A percentile compares a stretch with the other conserved stretches of the same genome.
These are phyloP conservation scores for Chara braunii DNA, from an alignment of 139 green algal species.

Conservation along the genomic window DNA sequence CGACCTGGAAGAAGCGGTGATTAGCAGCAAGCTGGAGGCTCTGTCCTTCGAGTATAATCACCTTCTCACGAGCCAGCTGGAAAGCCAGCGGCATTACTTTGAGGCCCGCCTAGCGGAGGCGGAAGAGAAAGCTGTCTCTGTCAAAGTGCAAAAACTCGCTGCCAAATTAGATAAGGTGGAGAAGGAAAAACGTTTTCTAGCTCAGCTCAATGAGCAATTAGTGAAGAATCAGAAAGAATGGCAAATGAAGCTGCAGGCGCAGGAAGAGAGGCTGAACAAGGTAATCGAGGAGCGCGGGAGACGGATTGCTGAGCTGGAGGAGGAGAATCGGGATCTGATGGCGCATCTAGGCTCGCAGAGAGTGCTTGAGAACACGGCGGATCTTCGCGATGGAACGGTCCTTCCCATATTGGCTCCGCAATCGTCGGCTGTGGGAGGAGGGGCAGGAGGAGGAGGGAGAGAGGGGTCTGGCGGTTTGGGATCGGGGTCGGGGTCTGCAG, in stretches of 20 bases:
- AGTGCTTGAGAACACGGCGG: conserved; percentile 12
- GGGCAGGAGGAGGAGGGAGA: not conserved
- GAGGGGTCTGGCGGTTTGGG: too few relatives aligned
- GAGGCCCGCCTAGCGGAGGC: conserved; percentile 27
- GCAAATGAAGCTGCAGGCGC: conserved; percentile 20
- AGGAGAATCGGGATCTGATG: conserved; percentile 39
- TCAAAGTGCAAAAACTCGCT: conserved; percentile 31
- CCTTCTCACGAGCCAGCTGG: conserved; percentile 80
- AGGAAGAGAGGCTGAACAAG: conserved; percentile 28
- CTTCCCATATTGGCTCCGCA: conserved; percentile 1
- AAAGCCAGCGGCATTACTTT: conserved; percentile 64
- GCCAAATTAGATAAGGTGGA: conserved; percentile 5
- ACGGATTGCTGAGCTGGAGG: conserved; percentile 27
- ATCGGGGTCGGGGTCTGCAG: too few relatives aligned
- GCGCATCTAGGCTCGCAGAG: conserved; percentile 36
- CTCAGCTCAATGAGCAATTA: conserved; percentile 28
- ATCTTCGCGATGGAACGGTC: conserved; percentile 19
- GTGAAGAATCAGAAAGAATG: conserved; percentile 39
- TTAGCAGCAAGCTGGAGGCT: conserved; percentile 46
- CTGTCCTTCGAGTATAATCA: conserved; percentile 77
- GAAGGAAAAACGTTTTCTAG: conserved; percentile 32
- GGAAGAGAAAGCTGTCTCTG: conserved; percentile 4
- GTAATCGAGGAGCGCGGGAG: not conserved
- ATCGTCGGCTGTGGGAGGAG: not conserved
- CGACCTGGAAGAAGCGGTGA: conserved; percentile 61